These are phyloP conservation scores for Ganoderma resinaceum DNA, from an alignment of 1,284 basidiomycete genomes.

Conservation along the genomic window DNA sequence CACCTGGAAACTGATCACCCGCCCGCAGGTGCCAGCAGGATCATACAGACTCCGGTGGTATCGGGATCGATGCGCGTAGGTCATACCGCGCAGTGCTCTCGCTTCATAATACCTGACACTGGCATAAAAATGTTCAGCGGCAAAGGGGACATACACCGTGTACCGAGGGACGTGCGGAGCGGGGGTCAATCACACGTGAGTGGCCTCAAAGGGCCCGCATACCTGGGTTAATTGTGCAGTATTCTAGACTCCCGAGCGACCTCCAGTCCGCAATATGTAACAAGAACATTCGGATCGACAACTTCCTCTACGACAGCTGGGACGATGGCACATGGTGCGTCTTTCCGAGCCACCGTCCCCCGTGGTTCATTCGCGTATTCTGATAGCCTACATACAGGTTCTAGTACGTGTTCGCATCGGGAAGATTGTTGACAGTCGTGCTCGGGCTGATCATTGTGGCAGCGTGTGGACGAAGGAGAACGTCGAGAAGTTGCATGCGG, in stretches of 20 bases:
- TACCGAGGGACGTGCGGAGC: constrained; percentile 9
- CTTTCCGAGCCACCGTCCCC: not conserved
- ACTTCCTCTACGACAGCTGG: constrained; percentile 29
- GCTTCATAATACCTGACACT: not conserved
- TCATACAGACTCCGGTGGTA: not conserved
- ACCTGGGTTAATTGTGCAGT: not conserved
- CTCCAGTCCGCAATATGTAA: constrained; percentile 29
- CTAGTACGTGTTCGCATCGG: constrained; percentile 19
- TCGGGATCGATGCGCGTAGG: constrained; percentile 17
- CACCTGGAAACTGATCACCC: not conserved
- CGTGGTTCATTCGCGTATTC: not conserved
- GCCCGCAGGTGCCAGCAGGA: constrained; percentile 21
- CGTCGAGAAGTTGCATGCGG: constrained; percentile 15
- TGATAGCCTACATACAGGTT: constrained; percentile 17
- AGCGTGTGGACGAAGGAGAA: constrained; percentile 25
- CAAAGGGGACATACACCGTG: not conserved
- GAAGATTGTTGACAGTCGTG: not conserved
- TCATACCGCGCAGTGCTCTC: not conserved
- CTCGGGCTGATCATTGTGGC: not conserved
- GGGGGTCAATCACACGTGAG: constrained; percentile 20
- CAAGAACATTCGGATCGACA: constrained; percentile 24
- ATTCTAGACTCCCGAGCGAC: constrained; percentile 19
- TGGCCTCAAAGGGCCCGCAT: not conserved
- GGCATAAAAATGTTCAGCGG: not conserved
- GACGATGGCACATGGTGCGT: constrained; percentile 29